Evolutionary conservation across 2,329 filamentous ascomycete genomes (phyloP), one percentile per base, ranked within the genome.

Genomic region (Talaromyces verruculosus): DNA sequence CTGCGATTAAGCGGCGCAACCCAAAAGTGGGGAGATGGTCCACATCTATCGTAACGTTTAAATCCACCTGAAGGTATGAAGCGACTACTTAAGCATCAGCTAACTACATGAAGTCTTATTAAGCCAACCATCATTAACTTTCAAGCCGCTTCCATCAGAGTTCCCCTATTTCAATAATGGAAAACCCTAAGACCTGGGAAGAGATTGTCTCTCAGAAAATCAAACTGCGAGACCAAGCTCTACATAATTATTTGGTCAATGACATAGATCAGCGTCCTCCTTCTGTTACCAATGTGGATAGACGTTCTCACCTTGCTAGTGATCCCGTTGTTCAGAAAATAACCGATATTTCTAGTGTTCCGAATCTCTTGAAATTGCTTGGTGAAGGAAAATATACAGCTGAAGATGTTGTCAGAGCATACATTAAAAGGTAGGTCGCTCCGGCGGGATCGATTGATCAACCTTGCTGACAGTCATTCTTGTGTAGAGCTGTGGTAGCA

Each of bases 391-490:
- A 72, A 35, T 72, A 72, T 15, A 72, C 66, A 2, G 76, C 73
- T 5, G 73, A 76, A 49, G 69, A 74, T 25, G 74, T 77, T 8
- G 67, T 66, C 25, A 63, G 51, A 25, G 73, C 71, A 33, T 79
- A 77, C 68, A 76, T 79, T 55, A 70, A 70, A 70, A 75, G 76
- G 77, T 78, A 70, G 61, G 47, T 37, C 13, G 6, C 25, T n/a
- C 28, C 33, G 7, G 53, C 3, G 19, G 39, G 3, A 57, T 57
- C 8, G 0, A 2, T 13, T 22, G 1, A 28, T 37, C 5, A 15
- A 15, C 22, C 17, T 45, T 39, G 22, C 47, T 53, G 10, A 57
- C 28, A 19, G 10, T 35, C 15, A 5, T 19, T 15, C 5, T 28
- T 30, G 8, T 22, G 41, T 45, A 73, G 72, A 49, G 72, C 71